Conservation (phyloP, 768 basidiomycete species). For the Auricularia heimuer region DNA sequence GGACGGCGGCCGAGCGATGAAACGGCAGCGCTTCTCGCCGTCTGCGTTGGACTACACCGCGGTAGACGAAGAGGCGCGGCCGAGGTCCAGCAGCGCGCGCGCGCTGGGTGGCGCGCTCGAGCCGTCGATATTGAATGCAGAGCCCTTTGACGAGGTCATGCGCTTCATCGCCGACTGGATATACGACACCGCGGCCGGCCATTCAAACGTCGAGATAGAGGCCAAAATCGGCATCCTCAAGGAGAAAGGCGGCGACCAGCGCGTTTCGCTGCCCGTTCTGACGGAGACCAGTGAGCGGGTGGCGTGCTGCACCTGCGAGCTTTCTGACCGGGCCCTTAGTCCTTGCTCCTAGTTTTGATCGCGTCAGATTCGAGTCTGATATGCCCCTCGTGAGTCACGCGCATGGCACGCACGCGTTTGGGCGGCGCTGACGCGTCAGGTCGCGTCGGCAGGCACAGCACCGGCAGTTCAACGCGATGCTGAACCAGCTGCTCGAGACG, state of each 20-base stretch:
- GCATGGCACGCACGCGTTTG: constrained; percentile 9
- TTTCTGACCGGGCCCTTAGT: not conserved
- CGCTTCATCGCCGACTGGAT: constrained; percentile 86
- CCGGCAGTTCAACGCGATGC: constrained; percentile 70
- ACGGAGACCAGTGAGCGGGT: constrained; percentile 71
- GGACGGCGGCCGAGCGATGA: not conserved
- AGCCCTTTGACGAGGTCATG: constrained; percentile 90
- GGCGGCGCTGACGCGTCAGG: constrained; percentile 12
- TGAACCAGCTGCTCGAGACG: constrained; percentile 69
- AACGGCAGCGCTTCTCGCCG: not conserved
- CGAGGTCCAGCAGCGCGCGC: not conserved
- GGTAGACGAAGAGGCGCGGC: not conserved
- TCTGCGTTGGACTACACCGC: not conserved
- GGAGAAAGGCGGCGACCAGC: constrained; percentile 43
- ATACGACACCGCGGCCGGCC: constrained; percentile 34
- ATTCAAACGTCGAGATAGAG: constrained; percentile 66
- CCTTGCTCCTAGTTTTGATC: constrained; percentile 40
- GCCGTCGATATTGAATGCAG: constrained; percentile 72
- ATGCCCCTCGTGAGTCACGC: constrained; percentile 69
- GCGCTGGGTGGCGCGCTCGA: constrained; percentile 15
- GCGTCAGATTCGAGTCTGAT: constrained; percentile 77
- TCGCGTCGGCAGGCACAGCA: constrained; percentile 58
- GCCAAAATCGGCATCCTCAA: constrained; percentile 77
- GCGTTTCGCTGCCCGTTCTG: constrained; percentile 59
- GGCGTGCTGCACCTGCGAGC: not conserved